Evolutionary conservation across 192 early-diverging fungal species (phyloP).

Genomic region (Phlyctochytrium planicorne): DNA sequence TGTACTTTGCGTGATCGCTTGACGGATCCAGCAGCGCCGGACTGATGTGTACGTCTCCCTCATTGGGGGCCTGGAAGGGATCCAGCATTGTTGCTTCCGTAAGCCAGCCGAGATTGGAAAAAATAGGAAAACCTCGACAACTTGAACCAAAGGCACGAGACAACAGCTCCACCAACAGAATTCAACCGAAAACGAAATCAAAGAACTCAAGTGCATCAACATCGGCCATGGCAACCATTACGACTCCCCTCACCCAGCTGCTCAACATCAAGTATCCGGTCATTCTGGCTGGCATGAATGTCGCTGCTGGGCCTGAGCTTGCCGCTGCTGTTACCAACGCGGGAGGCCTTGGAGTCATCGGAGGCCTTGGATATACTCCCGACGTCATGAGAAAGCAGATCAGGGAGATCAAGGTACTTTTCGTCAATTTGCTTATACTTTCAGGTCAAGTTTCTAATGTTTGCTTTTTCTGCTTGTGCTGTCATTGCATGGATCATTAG

Average conservation of each 20-base stretch:
- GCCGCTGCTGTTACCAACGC: constrained; percentile 36
- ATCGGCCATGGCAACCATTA: constrained; percentile 12
- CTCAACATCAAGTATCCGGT: constrained; percentile 34
- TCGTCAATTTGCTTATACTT: too few relatives aligned
- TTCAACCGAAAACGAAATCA: too few relatives aligned
- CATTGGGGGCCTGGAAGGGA: too few relatives aligned
- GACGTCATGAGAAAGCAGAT: constrained; percentile 30
- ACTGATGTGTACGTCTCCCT: too few relatives aligned
- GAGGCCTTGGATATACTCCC: constrained; percentile 25
- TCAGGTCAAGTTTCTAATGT: too few relatives aligned
- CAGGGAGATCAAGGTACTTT: constrained; percentile 26
- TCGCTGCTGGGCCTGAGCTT: constrained; percentile 30
- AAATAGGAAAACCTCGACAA: too few relatives aligned
- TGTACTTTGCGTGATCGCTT: too few relatives aligned
- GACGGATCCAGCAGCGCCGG: too few relatives aligned
- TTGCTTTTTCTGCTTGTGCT: background rate
- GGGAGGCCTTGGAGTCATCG: constrained; percentile 40
- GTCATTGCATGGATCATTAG: background rate
- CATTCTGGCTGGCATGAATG: constrained; percentile 40
- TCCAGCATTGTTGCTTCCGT: too few relatives aligned
- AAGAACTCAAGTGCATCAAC: background rate
- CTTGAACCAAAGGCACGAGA: too few relatives aligned
- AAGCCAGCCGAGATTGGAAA: too few relatives aligned
- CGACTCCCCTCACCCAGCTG: constrained; percentile 35
- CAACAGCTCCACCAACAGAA: too few relatives aligned